Evolutionary conservation across 176 grass and related monocot genomes (phyloP).

Genomic region (Alloteropsis semialata): DNA sequence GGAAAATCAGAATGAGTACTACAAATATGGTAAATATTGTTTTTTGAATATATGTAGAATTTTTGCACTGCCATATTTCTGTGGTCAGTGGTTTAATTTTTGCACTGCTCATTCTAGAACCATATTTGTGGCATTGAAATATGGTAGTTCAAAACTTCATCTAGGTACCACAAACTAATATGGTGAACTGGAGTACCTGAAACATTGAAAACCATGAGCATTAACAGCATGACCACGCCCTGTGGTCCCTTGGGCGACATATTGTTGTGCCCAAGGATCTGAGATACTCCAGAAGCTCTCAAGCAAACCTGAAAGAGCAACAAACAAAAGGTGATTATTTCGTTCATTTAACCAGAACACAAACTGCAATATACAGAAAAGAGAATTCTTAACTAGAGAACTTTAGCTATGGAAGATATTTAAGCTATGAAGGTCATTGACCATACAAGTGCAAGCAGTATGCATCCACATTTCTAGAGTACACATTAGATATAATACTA

Average conservation of each 20-base stretch:
- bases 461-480: background rate
- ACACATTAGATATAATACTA: background rate
- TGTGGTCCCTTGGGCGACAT: constrained; percentile 43
- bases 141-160: background rate
- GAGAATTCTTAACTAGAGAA: background rate
- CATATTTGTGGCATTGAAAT: background rate
- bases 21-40: background rate
- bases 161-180: background rate
- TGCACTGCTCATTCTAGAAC: background rate
- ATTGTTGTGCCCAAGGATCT: constrained; percentile 14
- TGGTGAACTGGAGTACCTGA: constrained; percentile 53
- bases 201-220: constrained; percentile 48
- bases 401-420: background rate
- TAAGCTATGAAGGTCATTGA: background rate
- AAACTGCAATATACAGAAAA: background rate
- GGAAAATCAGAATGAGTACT: background rate
- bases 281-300: constrained; percentile 2
- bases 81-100: background rate
- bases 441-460: background rate
- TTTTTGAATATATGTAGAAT: background rate
- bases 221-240: constrained; percentile 34
- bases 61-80: background rate
- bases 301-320: constrained; percentile 24
- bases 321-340: background rate
- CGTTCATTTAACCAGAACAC: background rate